Percentiles rank a stretch among this genome's conserved stretches.
These are phyloP conservation scores for Debaryomyces sp. DNA, from an alignment of 1,139 yeast species.

Conservation along the genomic window DNA sequence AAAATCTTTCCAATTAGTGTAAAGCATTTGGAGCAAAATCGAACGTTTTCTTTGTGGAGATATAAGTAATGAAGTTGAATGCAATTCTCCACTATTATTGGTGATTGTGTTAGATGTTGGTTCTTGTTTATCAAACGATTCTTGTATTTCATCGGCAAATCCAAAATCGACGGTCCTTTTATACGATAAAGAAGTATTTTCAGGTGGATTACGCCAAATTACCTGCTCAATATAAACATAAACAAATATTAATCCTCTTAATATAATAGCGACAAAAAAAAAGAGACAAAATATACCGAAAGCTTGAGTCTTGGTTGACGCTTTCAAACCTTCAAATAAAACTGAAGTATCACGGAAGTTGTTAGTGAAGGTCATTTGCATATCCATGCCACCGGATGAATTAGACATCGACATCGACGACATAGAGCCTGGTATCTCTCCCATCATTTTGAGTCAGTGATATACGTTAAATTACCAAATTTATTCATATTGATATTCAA, in stretches of 20 bases:
- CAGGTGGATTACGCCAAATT: not conserved
- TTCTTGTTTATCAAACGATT: not conserved
- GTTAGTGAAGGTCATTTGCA: not conserved
- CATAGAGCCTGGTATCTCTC: not conserved
- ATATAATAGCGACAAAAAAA: not conserved
- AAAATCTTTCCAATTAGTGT: conserved; percentile 3
- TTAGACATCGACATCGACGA: not conserved
- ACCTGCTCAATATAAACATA: not conserved
- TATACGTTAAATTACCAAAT: not conserved
- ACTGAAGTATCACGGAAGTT: not conserved
- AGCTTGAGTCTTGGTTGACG: not conserved
- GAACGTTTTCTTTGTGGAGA: not conserved
- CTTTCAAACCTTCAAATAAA: conserved; percentile 1
- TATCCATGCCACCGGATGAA: not conserved
- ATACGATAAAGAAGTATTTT: not conserved
- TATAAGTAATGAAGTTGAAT: not conserved
- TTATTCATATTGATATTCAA: not conserved
- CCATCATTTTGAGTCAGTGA: conserved; percentile 2
- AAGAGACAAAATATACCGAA: conserved; percentile 3
- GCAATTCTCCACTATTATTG: not conserved
- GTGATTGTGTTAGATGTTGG: not conserved
- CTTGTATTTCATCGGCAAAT: conserved; percentile 3
- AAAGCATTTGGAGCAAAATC: not conserved
- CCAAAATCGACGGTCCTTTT: not conserved
- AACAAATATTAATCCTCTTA: not conserved